A percentile compares a stretch with the other conserved stretches of the same genome.
Conservation (phyloP, 2,329 filamentous ascomycete genomes). For the Penicillium sp. region DNA sequence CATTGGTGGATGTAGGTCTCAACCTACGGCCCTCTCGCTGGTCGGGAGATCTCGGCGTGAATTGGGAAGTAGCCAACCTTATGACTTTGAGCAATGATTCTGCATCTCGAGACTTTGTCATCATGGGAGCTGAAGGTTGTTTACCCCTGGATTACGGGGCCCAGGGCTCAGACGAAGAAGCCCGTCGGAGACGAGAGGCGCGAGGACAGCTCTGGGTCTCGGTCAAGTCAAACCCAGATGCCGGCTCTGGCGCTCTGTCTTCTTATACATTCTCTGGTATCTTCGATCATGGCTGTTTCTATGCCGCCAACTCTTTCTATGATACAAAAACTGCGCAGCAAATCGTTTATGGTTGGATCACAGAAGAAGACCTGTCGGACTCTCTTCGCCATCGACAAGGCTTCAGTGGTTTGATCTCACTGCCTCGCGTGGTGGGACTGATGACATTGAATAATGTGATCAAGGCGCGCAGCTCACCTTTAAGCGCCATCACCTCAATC, state of each 20-base stretch:
- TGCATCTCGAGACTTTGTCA: slow-evolving; percentile 41
- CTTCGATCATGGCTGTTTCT: slow-evolving; percentile 52
- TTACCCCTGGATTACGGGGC: slow-evolving; percentile 10
- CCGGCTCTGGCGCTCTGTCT: slow-evolving; percentile 22
- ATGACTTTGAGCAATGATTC: slow-evolving; percentile 41
- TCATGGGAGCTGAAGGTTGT: slow-evolving; percentile 51
- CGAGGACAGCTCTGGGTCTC: slow-evolving; percentile 50
- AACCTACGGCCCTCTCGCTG: slow-evolving; percentile 46
- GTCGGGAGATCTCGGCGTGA: slow-evolving; percentile 53
- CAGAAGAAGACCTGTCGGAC: slow-evolving; percentile 53
- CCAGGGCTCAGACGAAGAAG: slow-evolving; percentile 4
- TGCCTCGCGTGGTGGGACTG: slow-evolving; percentile 50
- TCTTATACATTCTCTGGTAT: slow-evolving; percentile 46
- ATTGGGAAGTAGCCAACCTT: slow-evolving; percentile 55
- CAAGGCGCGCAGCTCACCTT: slow-evolving; percentile 35
- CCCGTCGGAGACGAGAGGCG: slow-evolving; percentile 24
- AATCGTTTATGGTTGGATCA: slow-evolving; percentile 54
- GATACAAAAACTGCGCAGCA: slow-evolving; percentile 45
- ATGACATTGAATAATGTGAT: slow-evolving; percentile 40
- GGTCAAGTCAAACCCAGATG: slow-evolving; percentile 27
- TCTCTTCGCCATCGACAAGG: slow-evolving; percentile 46
- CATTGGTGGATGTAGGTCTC: slow-evolving; percentile 43
- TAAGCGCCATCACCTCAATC: slow-evolving; percentile 47
- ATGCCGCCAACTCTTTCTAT: slow-evolving; percentile 53
- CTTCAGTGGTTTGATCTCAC: slow-evolving; percentile 53